Percentiles rank a stretch among this genome's conserved stretches.
Conservation (phyloP, 2,329 filamentous ascomycete species). For the Paracoccidioides brasiliensis region DNA sequence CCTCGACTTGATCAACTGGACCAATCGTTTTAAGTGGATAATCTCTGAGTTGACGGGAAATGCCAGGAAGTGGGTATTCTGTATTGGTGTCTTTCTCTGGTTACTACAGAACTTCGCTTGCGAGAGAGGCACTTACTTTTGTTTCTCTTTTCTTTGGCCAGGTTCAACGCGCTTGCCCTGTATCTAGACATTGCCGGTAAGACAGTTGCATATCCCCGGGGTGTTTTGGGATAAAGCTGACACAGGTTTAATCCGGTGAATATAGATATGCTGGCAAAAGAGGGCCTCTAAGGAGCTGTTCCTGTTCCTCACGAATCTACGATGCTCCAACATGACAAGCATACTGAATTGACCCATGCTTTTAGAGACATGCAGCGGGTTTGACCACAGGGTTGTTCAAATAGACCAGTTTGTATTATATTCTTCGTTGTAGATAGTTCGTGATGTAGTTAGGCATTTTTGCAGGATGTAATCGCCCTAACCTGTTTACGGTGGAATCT, state of each 20-base stretch:
- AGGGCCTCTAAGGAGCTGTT: slow-evolving; percentile 35
- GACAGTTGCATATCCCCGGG: slow-evolving; percentile 3
- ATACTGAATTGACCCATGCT: not conserved
- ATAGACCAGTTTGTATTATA: not conserved
- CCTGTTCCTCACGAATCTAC: not conserved
- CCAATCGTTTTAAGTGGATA: slow-evolving; percentile 47
- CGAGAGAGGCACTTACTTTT: slow-evolving; percentile 7
- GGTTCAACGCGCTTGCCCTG: slow-evolving; percentile 52
- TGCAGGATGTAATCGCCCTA: not conserved
- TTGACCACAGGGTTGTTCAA: not conserved
- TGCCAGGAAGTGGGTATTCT: slow-evolving; percentile 36
- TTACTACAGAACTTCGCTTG: not conserved
- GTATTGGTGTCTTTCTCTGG: not conserved
- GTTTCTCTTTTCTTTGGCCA: slow-evolving; percentile 13
- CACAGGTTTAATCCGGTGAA: not conserved
- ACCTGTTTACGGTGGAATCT: no score
- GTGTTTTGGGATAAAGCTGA: not conserved
- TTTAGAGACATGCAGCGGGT: not conserved
- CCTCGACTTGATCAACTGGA: slow-evolving; percentile 55
- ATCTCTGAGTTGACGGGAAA: slow-evolving; percentile 44
- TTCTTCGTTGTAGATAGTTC: not conserved
- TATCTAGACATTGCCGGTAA: slow-evolving; percentile 52
- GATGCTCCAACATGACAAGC: not conserved
- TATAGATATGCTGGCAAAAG: slow-evolving; percentile 54
- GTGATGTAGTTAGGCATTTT: not conserved